Conservation (phyloP, 169 alveolate genomes). For the Perkinsus marinus region DNA sequence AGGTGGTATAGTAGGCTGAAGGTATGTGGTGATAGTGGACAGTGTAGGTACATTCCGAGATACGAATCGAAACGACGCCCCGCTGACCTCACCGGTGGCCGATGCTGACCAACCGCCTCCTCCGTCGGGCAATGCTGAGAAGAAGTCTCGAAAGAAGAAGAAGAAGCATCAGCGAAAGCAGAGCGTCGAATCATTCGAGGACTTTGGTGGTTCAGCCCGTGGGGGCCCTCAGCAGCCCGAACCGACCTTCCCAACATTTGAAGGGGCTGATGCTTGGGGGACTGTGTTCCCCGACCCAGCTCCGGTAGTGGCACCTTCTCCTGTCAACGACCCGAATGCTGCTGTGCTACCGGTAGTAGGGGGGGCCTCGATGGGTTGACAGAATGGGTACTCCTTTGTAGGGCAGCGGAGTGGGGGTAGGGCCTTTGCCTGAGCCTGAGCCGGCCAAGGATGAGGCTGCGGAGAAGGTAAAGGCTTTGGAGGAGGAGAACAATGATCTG, state of each 20-base stretch:
- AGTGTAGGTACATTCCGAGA: background rate
- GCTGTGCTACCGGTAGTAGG: background rate
- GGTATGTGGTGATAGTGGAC: background rate
- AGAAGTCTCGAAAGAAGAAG: background rate
- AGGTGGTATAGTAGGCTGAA: background rate
- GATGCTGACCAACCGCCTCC: background rate
- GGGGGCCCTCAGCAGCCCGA: background rate
- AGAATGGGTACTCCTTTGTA: background rate
- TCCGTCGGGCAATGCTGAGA: background rate
- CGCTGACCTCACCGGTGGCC: background rate
- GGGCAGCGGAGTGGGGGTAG: background rate
- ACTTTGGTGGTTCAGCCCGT: background rate
- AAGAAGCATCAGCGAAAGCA: background rate
- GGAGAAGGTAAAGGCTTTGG: background rate
- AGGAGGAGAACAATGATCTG: background rate
- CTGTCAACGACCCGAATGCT: background rate
- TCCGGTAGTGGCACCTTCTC: background rate
- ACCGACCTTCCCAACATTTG: background rate
- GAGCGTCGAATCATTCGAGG: background rate
- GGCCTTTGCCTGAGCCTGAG: background rate
- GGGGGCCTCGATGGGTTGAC: background rate
- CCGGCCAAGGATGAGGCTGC: background rate
- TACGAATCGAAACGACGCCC: background rate
- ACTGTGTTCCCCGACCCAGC: background rate
- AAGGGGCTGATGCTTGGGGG: background rate